Conservation (phyloP, 805 yeast genomes). For the Candida easanensis region DNA sequence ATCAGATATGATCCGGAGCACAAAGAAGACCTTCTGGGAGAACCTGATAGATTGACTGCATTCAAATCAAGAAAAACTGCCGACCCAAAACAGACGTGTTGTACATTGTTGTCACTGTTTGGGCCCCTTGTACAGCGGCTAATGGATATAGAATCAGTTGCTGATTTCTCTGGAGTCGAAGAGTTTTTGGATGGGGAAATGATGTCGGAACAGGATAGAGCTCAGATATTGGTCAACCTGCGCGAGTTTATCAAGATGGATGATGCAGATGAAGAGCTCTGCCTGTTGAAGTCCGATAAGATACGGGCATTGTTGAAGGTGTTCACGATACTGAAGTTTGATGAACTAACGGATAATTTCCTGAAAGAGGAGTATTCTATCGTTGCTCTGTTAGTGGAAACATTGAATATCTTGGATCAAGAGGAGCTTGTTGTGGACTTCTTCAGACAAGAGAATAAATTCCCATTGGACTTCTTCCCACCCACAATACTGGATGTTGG, state of each 20-base stretch:
- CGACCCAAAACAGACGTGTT: constrained; percentile 21
- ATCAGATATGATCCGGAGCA: constrained; percentile 17
- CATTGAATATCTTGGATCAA: constrained; percentile 31
- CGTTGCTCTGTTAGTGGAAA: constrained; percentile 24
- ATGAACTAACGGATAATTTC: constrained; percentile 21
- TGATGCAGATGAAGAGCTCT: constrained; percentile 18
- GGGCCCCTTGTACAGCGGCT: constrained; percentile 15
- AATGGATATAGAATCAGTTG: constrained; percentile 1
- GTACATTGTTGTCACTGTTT: constrained; percentile 8
- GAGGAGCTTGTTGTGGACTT: constrained; percentile 37
- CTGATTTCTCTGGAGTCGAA: constrained; percentile 16
- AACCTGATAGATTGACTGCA: constrained; percentile 13
- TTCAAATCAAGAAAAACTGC: constrained; percentile 19
- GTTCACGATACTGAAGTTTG: constrained; percentile 20
- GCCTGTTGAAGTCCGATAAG: constrained; percentile 7
- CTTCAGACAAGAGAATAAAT: constrained; percentile 36
- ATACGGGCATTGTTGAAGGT: constrained; percentile 12
- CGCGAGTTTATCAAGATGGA: constrained; percentile 21
- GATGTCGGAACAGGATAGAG: constrained; percentile 25
- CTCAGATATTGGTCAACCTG: constrained; percentile 21
- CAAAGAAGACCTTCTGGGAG: constrained; percentile 18
- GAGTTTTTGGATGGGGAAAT: constrained; percentile 13
- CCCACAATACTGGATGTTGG: constrained; percentile 25
- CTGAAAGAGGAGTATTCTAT: constrained; percentile 20
- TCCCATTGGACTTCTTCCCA: constrained; percentile 31